Evolutionary conservation across 2,329 filamentous ascomycete genomes (phyloP), one percentile per base, ranked within the genome.

Genomic region (Fusarium sp.): DNA sequence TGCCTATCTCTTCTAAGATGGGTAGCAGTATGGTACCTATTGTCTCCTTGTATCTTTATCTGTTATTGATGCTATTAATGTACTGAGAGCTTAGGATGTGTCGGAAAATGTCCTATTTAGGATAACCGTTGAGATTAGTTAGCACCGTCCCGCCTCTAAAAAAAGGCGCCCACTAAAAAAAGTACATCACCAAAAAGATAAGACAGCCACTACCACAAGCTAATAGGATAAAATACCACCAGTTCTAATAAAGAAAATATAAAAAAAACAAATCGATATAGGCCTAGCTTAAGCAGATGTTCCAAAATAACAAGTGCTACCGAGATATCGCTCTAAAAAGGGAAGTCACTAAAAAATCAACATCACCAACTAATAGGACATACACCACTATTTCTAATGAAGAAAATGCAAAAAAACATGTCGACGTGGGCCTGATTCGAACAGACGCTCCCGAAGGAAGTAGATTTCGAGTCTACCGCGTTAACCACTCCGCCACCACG

Each of bases 381-480:
- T 34, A 34, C 5, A 34, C 31, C 10, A 34, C 11, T 5, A 34
- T 11, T 34, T 34, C 31, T 34, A 13, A 34, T 13, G 1, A 31
- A 34, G 31, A 34, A 31, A 34, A 34, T 34, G 31, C 31, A 27
- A 34, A 34, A 34, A 13, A 34, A 34, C 11, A 34, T 11, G 13
- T 11, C 31, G 31, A 13, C 31, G 11, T 34, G 29, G 29, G 29
- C 29, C 58, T 40, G 58, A 45, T 61, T 61, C 38, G 58, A 61
- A 61, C 58, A 40, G 58, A 47, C 42, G 58, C 58, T 35, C 27
- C 58, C 58, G 58, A 61, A 61, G 58, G 27, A 35, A 61, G 14
- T n/a, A 61, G 58, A 61, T 61, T 61, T 61, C 58, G 38, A 45
- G 42, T 45, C 42, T 45, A 5, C 13, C 42, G 42, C 42, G 13